These are phyloP conservation scores for Candida tammaniensis DNA, from an alignment of 805 yeast genomes.

Conservation along the genomic window DNA sequence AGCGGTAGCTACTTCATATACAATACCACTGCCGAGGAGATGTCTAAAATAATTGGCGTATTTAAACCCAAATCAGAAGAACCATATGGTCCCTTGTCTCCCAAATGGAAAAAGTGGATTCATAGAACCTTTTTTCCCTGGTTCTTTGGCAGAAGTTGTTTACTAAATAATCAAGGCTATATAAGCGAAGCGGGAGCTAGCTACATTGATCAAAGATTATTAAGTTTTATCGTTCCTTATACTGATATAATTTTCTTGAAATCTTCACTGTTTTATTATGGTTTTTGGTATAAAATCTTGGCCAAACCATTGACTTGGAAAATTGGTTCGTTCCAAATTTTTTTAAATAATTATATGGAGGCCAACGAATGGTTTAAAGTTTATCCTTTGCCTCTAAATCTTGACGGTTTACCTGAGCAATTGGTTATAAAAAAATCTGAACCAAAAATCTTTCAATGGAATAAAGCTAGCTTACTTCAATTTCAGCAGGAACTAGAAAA, in stretches of 20 bases:
- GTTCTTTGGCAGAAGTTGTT: constrained; percentile 69
- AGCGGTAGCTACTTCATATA: constrained; percentile 68
- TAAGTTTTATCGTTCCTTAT: constrained; percentile 60
- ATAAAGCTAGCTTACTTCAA: constrained; percentile 42
- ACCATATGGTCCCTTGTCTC: constrained; percentile 74
- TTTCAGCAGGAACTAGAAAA: constrained; percentile 65
- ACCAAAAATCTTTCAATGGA: constrained; percentile 48
- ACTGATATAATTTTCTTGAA: constrained; percentile 55
- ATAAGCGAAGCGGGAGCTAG: constrained; percentile 72
- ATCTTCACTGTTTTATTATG: constrained; percentile 51
- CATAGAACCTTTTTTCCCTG: constrained; percentile 75
- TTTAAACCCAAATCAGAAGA: constrained; percentile 81
- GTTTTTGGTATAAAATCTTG: constrained; percentile 30
- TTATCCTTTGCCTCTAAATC: constrained; percentile 40
- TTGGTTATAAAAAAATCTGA: constrained; percentile 13
- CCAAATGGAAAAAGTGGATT: constrained; percentile 79
- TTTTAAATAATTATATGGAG: constrained; percentile 54
- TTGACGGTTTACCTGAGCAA: constrained; percentile 38
- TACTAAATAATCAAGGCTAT: constrained; percentile 71
- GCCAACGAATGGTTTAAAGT: constrained; percentile 58
- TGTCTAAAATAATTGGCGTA: constrained; percentile 47
- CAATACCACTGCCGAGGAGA: constrained; percentile 17
- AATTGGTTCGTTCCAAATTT: constrained; percentile 67
- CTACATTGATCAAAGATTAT: constrained; percentile 57
- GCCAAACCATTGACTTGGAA: constrained; percentile 29